A percentile compares a stretch with the other conserved stretches of the same genome.
Evolutionary conservation across 2,329 filamentous ascomycete species (phyloP).

Genomic region (Penicillium carneum): DNA sequence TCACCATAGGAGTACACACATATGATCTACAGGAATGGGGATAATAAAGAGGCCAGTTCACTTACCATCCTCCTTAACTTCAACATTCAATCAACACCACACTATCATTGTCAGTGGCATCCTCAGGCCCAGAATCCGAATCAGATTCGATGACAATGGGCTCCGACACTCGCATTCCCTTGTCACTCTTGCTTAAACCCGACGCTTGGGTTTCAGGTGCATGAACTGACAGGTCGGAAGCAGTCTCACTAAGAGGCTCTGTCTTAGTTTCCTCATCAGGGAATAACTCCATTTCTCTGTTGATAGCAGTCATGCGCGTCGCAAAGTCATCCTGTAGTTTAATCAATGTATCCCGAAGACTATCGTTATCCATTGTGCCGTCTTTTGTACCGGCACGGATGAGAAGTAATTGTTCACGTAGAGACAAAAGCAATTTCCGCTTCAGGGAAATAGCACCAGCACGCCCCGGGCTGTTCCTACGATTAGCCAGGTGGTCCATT

Average conservation of each 20-base stretch:
- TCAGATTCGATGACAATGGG: slow-evolving; percentile 16
- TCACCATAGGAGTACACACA: neutral
- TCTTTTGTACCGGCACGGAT: slow-evolving; percentile 70
- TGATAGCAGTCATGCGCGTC: slow-evolving; percentile 71
- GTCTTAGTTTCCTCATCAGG: slow-evolving; percentile 29
- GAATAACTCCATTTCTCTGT: slow-evolving; percentile 47
- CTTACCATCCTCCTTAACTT: slow-evolving; percentile 1
- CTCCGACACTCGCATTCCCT: neutral
- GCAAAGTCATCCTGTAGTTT: slow-evolving; percentile 79
- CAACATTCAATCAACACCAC: slow-evolving; percentile 16
- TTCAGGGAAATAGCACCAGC: slow-evolving; percentile 67
- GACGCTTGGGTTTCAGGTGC: neutral
- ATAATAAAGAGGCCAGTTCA: neutral
- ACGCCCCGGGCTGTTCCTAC: slow-evolving; percentile 65
- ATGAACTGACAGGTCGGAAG: neutral
- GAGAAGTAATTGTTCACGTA: slow-evolving; percentile 76
- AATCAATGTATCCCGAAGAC: slow-evolving; percentile 69
- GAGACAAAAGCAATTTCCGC: slow-evolving; percentile 74
- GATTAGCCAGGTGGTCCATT: slow-evolving; percentile 65
- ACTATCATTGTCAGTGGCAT: slow-evolving; percentile 16
- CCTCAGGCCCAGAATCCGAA: slow-evolving; percentile 7
- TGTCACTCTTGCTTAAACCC: neutral
- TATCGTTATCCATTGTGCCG: slow-evolving; percentile 69
- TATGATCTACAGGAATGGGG: slow-evolving; percentile 3
- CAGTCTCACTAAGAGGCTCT: slow-evolving; percentile 7